These are phyloP conservation scores for Hypoxylon sp. DNA, from an alignment of 2,329 filamentous ascomycete species.

Conservation along the genomic window DNA sequence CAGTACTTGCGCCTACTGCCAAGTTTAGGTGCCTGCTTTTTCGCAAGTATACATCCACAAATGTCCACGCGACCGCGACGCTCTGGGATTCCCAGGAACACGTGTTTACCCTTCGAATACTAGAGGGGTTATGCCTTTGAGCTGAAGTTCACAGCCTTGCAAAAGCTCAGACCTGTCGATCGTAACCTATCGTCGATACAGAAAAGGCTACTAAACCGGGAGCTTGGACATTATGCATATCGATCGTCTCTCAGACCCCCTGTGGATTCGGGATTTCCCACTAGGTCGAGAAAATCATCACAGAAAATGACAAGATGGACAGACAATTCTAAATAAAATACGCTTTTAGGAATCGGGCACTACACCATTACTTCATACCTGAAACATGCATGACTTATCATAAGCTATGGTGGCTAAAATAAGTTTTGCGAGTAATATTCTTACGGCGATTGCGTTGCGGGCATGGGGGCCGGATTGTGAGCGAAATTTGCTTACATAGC, in stretches of 20 bases:
- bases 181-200: constrained; percentile 10
- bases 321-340: not conserved
- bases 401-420: constrained; percentile 3
- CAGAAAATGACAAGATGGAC: constrained; percentile 1
- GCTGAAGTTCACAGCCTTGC: constrained; percentile 13
- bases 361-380: not conserved
- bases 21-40: not conserved
- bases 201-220: constrained; percentile 11
- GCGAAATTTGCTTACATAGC: constrained; percentile 11
- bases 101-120: constrained; percentile 7
- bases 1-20: constrained; percentile 9
- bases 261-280: constrained; percentile 11
- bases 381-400: not conserved
- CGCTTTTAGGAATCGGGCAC: not conserved
- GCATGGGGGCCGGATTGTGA: constrained; percentile 11
- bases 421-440: not conserved
- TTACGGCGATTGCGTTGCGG: constrained; percentile 8
- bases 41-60: constrained; percentile 7
- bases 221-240: constrained; percentile 19
- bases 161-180: constrained; percentile 25
- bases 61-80: constrained; percentile 2
- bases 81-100: constrained; percentile 9
- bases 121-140: not conserved
- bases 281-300: constrained; percentile 10
- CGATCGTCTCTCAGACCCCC: constrained; percentile 10